phyloP scores from a whole-genome alignment of 2,329 filamentous ascomycete genomes.

The Pseudogymnoascus sp. region DNA sequence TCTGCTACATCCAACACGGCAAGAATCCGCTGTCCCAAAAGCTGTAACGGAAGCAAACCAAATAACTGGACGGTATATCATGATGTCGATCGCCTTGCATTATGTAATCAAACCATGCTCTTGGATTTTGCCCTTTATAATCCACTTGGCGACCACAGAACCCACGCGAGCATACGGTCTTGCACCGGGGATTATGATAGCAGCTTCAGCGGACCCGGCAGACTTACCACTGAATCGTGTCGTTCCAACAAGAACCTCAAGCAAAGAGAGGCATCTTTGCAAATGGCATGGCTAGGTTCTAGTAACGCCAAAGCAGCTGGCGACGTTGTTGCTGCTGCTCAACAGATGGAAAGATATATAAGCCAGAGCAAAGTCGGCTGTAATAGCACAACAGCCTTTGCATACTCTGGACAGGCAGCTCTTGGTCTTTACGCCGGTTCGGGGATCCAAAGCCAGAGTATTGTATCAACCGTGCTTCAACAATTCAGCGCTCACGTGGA shows the following conservation, averaged over 20 bases:
- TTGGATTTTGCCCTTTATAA: constrained; percentile 17
- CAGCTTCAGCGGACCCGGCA: not conserved
- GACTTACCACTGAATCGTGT: not conserved
- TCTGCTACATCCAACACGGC: not conserved
- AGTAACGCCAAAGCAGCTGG: not conserved
- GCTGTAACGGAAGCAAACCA: constrained; percentile 11
- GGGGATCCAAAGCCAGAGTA: not conserved
- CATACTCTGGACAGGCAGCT: not conserved
- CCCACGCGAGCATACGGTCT: constrained; percentile 12
- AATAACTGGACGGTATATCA: constrained; percentile 17
- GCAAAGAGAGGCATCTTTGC: not conserved
- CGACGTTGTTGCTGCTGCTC: not conserved
- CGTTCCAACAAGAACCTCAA: not conserved
- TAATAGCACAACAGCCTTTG: not conserved
- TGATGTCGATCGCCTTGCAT: constrained; percentile 11
- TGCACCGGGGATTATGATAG: not conserved
- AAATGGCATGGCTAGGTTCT: not conserved
- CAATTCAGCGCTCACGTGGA: not conserved
- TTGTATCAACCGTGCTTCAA: not conserved
- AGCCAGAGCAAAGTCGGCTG: not conserved
- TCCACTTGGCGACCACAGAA: constrained; percentile 12
- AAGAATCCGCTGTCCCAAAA: constrained; percentile 9
- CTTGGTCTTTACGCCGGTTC: not conserved
- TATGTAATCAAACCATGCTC: constrained; percentile 15
- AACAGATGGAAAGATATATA: not conserved